Evolutionary conservation across 768 basidiomycete species (phyloP).

Genomic region (Tephrocybe rancida): DNA sequence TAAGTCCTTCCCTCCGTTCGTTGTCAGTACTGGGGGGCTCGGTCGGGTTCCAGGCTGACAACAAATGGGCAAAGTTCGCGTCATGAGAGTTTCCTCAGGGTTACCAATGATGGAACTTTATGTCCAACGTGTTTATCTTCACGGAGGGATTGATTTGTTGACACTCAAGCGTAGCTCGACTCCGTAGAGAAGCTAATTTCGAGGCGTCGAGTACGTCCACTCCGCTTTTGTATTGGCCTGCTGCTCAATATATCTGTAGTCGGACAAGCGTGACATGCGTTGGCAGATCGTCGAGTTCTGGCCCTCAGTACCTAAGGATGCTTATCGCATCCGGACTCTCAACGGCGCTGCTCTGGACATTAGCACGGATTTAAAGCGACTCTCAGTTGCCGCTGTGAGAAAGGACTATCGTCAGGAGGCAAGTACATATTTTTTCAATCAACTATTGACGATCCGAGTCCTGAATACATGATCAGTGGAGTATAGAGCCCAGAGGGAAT

Average conservation of each 20-base stretch:
- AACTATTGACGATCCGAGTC: background rate
- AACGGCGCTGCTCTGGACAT: conserved; percentile 9
- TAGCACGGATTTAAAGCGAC: background rate
- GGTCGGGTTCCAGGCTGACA: background rate
- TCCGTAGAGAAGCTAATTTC: background rate
- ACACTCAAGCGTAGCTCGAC: background rate
- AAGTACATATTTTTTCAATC: background rate
- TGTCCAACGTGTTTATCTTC: background rate
- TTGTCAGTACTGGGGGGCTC: no score
- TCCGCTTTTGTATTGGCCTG: background rate
- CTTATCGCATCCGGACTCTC: conserved; percentile 5
- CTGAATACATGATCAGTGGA: background rate
- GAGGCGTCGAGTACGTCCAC: background rate
- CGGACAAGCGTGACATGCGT: background rate
- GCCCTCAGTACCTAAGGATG: conserved; percentile 7
- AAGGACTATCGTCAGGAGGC: conserved; percentile 9
- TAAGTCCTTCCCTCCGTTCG: background rate
- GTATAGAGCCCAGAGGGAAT: conserved; percentile 6
- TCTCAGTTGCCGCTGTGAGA: conserved; percentile 1
- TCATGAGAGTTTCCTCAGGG: conserved; percentile 3
- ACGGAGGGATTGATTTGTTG: background rate
- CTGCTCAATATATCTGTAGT: background rate
- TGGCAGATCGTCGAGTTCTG: conserved; percentile 9
- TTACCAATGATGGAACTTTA: conserved; percentile 1
- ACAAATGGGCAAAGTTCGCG: background rate